Conservation (phyloP, 306 rosid genomes). For the Glycine latifolia region DNA sequence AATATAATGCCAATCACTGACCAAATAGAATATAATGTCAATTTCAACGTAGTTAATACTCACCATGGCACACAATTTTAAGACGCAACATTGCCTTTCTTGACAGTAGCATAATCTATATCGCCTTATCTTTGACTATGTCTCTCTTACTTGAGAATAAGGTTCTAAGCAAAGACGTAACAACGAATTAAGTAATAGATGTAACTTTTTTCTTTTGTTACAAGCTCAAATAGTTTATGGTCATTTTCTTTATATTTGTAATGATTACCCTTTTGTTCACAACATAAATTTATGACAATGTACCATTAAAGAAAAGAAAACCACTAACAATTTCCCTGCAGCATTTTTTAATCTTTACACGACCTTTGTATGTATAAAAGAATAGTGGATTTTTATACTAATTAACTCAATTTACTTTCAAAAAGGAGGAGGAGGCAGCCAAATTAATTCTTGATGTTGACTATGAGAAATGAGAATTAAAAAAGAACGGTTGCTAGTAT, state of each 20-base stretch:
- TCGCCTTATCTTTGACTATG: constrained; percentile 8
- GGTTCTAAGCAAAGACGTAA: not conserved
- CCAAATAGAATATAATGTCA: not conserved
- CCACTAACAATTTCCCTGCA: no score
- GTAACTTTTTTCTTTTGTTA: not conserved
- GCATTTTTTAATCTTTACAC: no score
- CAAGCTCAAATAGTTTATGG: not conserved
- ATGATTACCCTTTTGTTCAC: not conserved
- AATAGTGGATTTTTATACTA: no score
- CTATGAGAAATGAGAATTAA: no score
- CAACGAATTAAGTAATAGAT: not conserved
- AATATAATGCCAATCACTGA: not conserved
- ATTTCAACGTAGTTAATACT: not conserved
- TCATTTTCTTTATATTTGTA: not conserved
- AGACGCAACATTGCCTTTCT: not conserved
- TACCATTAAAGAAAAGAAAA: no score
- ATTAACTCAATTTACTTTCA: no score
- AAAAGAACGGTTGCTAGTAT: no score
- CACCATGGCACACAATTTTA: not conserved
- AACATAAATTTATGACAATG: not conserved
- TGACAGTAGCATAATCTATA: not conserved
- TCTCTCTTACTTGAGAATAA: not conserved
- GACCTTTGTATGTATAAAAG: no score
- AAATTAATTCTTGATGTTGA: no score
- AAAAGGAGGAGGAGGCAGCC: no score